Evolutionary conservation across 176 grass and related monocot genomes (phyloP), one percentile per base, ranked within the genome.

Genomic region (Lolium multiflorum): DNA sequence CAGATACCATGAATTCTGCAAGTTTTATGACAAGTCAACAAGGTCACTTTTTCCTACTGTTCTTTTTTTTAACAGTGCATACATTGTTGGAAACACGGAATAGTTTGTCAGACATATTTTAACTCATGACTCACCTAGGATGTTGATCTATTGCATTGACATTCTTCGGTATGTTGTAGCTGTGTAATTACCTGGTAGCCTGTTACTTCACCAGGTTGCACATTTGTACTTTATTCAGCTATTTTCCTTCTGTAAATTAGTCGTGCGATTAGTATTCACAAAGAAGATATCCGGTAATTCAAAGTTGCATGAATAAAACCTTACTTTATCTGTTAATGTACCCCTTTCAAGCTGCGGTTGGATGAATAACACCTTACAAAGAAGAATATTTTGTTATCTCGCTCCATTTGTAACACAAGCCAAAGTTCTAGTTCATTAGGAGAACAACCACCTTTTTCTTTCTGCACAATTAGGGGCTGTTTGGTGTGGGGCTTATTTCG

Each of bases 11-110:
- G 78, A 91, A 70, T 89, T 74, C 92, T 80, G 85, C 86, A 57
- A 89, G 61, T 79, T 87, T 91, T 81, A 89, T 94, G 74, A 76
- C 86, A 21, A 92, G 86, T 76, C 96, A 89, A 57, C 96, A 95
- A 89, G 96, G 96, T 98, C 18, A 51, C 8, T 54, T 47, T 49
- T 63, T 38, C 74, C 24, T 60, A 77, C 13, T 84, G 17, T 22
- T 41, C 39, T 9, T 13, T 35, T n/a, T 35, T 84, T 69, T 55
- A n/a, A 31, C 10, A 61, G 46, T 58, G 15, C 49, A 71, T 78
- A 50, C 62, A 77, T 48, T 25, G 38, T 60, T 82, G 60, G 11
- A 58, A 71, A 64, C 20, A 50, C 67, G 60, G 31, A 54, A 69
- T 59, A 51, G 9, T 20, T 61, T 61, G 63, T 47, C 68, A 63